phyloP scores from a whole-genome alignment of 805 yeast species.

The Barnettozyma sp. region DNA sequence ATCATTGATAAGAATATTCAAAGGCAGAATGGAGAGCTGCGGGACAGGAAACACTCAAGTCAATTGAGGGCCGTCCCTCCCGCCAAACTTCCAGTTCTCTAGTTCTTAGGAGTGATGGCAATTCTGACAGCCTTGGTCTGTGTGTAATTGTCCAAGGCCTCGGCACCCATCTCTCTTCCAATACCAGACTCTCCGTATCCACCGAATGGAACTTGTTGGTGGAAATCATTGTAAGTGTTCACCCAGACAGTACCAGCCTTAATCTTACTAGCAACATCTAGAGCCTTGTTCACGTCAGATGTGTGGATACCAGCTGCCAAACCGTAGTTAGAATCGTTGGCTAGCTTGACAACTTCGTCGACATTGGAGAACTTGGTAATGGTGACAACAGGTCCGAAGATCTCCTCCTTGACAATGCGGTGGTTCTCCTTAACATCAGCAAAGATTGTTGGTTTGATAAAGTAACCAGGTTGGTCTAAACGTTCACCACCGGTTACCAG shows the following conservation, averaged over 20 bases:
- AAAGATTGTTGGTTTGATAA: slow-evolving; percentile 65
- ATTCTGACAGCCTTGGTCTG: slow-evolving; percentile 78
- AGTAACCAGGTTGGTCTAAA: slow-evolving; percentile 56
- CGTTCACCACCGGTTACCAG: slow-evolving; percentile 66
- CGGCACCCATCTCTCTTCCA: slow-evolving; percentile 90
- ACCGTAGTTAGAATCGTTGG: slow-evolving; percentile 81
- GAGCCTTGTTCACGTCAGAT: slow-evolving; percentile 62
- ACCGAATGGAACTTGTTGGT: slow-evolving; percentile 85
- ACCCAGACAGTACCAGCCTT: slow-evolving; percentile 91
- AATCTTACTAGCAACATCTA: slow-evolving; percentile 64
- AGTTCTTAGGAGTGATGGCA: slow-evolving; percentile 17
- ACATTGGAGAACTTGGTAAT: slow-evolving; percentile 73
- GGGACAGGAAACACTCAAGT: too few species aligned
- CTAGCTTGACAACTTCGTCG: slow-evolving; percentile 71
- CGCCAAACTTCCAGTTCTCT: background rate
- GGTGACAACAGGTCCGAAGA: slow-evolving; percentile 89
- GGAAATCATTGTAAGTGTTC: slow-evolving; percentile 85
- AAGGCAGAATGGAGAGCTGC: too few species aligned
- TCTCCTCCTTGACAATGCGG: slow-evolving; percentile 70
- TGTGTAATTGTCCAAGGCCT: slow-evolving; percentile 79
- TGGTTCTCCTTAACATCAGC: slow-evolving; percentile 62
- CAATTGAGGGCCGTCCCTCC: too few species aligned
- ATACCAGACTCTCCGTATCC: slow-evolving; percentile 88
- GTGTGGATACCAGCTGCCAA: slow-evolving; percentile 91
- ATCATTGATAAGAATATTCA: too few species aligned